These are phyloP conservation scores for Kodamaea alishanica DNA, from an alignment of 1,139 yeast species.

Conservation along the genomic window DNA sequence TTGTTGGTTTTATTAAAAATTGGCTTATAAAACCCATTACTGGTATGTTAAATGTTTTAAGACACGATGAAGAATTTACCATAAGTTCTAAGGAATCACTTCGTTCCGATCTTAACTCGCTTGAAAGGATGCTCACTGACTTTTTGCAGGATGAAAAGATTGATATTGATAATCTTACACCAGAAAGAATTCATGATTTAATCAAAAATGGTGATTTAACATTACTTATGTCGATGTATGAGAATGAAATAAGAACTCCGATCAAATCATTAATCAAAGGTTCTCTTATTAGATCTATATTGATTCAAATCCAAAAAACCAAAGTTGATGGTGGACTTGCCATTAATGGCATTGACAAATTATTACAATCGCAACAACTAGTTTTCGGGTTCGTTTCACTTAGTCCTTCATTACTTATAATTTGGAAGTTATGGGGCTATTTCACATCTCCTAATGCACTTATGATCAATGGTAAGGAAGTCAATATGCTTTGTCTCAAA, in stretches of 20 bases:
- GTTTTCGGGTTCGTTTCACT: conserved; percentile 90
- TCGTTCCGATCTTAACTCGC: conserved; percentile 70
- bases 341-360: conserved; percentile 82
- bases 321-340: conserved; percentile 95
- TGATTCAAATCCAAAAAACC: conserved; percentile 90
- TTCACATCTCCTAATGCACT: conserved; percentile 35
- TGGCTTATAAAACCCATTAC: conserved; percentile 82
- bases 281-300: conserved; percentile 65
- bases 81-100: conserved; percentile 79
- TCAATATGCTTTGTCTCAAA: conserved; percentile 43
- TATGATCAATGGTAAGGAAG: conserved; percentile 36
- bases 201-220: conserved; percentile 73
- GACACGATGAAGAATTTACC: conserved; percentile 78
- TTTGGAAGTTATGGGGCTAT: conserved; percentile 39
- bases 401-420: conserved; percentile 69
- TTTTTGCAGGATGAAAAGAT: conserved; percentile 47
- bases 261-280: conserved; percentile 62
- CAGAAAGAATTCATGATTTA: conserved; percentile 35
- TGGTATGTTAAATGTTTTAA: conserved; percentile 71
- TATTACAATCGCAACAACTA: conserved; percentile 85
- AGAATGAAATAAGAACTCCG: conserved; percentile 69
- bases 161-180: conserved; percentile 16
- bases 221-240: conserved; percentile 75
- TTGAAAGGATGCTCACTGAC: conserved; percentile 84
- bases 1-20: conserved; percentile 64